Evolutionary conservation across 2,329 filamentous ascomycete species (phyloP), one percentile per base, ranked within the genome.

Genomic region (Penicillium brevicompactum): DNA sequence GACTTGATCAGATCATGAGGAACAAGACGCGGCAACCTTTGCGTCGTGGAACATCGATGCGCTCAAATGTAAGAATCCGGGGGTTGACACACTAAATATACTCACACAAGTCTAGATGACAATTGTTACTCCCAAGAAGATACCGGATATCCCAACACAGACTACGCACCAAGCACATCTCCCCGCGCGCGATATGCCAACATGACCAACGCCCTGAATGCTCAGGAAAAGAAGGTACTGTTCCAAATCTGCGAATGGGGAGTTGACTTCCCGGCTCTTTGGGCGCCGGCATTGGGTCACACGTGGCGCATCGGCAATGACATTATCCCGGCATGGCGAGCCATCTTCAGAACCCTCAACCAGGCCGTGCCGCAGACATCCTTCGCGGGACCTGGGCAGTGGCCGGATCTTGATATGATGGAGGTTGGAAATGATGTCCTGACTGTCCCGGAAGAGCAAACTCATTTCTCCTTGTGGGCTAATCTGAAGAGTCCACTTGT

Each of bases 191-290:
- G 79, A 0, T 80, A 81, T 53, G 63, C 76, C 9, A 78, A 74
- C 44, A 83, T 83, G 80, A 76, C 76, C 0, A 61, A 68, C 0
- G 74, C 76, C 0, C 66, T 83, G 0, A 68, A 75, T 4, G 62
- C 66, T 0, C 70, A 75, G 0, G 65, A 74, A n/a, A 72, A 76
- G 0, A 67, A 76, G 5, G 77, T 82, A 2, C 64, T 79, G 3
- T 82, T 81, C 55, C 78, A 79, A 34, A 73, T 82, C 8, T 83
- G 81, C 57, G 81, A 83, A 63, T 83, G 81, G 81, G 81, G 80
- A 0, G 70, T 82, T 5, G 80, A 75, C 24, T 73, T 82, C 43
- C 72, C 82, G 0, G 76, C 78, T 0, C 70, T 74, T 4, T 83
- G 80, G 79, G 79, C 79, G 0, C 71, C 78, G 2, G 65, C 67